phyloP scores from a whole-genome alignment of 257 asterid species.

The Ehretia macrophylla region DNA sequence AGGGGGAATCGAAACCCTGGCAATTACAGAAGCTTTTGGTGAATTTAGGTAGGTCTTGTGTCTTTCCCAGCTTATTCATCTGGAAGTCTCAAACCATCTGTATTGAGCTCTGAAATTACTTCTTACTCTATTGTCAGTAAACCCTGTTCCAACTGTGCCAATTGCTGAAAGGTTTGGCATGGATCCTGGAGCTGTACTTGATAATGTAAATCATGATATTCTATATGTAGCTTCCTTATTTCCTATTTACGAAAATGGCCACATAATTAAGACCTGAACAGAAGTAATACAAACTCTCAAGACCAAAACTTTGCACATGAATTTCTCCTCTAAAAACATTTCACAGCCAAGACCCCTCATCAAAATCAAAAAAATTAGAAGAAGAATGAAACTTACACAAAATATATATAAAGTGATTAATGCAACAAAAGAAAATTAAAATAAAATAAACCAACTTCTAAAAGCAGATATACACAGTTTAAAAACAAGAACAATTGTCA shows the following conservation, averaged over 20 bases:
- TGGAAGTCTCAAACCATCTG: background rate
- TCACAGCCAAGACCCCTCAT: too few relatives aligned
- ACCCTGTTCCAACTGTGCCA: slow-evolving; percentile 34
- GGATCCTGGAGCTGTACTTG: slow-evolving; percentile 99
- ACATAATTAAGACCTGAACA: too few relatives aligned
- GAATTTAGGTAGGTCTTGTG: slow-evolving; percentile 67
- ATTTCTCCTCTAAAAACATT: too few relatives aligned
- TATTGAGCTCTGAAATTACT: background rate
- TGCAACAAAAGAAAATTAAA: too few relatives aligned
- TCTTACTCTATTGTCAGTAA: slow-evolving; percentile 11
- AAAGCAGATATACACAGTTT: too few relatives aligned
- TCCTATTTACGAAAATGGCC: background rate
- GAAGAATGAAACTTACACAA: too few relatives aligned
- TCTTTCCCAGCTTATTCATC: background rate
- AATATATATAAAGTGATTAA: too few relatives aligned
- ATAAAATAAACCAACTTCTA: too few relatives aligned
- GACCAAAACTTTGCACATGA: too few relatives aligned
- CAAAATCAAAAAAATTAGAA: too few relatives aligned
- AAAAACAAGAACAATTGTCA: too few relatives aligned
- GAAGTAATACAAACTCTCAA: too few relatives aligned
- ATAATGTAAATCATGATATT: slow-evolving; percentile 54
- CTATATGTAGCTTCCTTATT: background rate
- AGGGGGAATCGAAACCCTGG: slow-evolving; percentile 90
- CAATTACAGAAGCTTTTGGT: slow-evolving; percentile 98
- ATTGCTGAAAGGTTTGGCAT: slow-evolving; percentile 34